Evolutionary conservation across 108 stramenopile species (phyloP), one percentile per base, ranked within the genome.

Genomic region (Pelagomonas calceolata): DNA sequence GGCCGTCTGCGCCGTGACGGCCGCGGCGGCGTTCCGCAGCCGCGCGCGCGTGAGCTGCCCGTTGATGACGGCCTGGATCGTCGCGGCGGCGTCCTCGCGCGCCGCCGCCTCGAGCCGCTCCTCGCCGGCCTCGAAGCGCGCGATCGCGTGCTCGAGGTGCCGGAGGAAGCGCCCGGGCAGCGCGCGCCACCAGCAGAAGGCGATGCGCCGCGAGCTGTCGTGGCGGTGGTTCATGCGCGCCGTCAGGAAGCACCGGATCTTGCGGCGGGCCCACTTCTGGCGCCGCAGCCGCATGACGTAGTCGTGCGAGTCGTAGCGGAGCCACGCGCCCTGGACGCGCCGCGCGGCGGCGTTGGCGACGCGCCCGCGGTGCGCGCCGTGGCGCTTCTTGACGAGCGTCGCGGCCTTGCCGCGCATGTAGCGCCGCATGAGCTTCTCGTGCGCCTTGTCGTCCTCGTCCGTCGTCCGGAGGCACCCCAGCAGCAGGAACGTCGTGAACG

Each of bases 51-150:
- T 37, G 34, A 60, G 35, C 21, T 64, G 46, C 7, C 70, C 70
- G 70, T 71, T 45, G 32, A 65, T 44, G 17, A 71, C 63, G 21
- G 70, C 70, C 70, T 71, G 70, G 64, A 71, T 60, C 39, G 44
- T 51, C 32, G 70, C 34, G 34, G 70, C 70, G 36, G 63, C 64
- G 4, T 30, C 15, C 21, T 66, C 66, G 34, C 66, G 66, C 34
- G 3, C 7, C 34, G 32, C 34, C 18, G 33, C 14, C 30, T 17
- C 30, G 34, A 66, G 32, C 9, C 18, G 26, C 30, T 29, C 30
- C 69, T 69, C 69, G 64, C 65, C 36, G 32, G 34, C 30, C 26
- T 65, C 70, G 16, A 12, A 0, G 4, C 63, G 70, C 12, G 18
- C 35, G 15, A 35, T 16, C 64, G 64, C 36, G 15, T 32, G 18